These are phyloP conservation scores for Cyclanthera cordifolia DNA, from an alignment of 306 rosid species.

Conservation along the genomic window DNA sequence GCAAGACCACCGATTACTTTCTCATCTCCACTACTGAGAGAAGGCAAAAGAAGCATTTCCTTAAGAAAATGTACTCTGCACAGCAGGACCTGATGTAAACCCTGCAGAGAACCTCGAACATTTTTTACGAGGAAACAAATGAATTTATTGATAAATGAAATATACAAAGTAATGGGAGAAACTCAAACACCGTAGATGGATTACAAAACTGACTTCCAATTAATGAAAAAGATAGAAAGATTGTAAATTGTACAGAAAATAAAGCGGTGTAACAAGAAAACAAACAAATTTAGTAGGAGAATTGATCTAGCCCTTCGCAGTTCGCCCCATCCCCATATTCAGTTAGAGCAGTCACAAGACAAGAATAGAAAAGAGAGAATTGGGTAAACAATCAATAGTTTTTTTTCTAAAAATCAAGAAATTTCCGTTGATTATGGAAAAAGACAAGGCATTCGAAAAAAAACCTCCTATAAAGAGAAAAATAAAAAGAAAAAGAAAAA, in stretches of 20 bases:
- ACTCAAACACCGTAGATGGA: neutral
- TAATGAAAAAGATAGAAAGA: neutral
- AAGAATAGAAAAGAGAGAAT: neutral
- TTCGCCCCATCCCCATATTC: neutral
- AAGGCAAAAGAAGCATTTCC: constrained; percentile 77
- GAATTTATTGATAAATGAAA: neutral
- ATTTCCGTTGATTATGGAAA: too few species aligned
- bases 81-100: constrained; percentile 74
- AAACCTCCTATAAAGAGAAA: too few species aligned
- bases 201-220: neutral
- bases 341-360: neutral
- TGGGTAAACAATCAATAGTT: neutral
- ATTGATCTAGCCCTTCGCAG: neutral
- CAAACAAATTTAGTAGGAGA: neutral
- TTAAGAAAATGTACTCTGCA: constrained; percentile 74
- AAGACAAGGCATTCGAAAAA: too few species aligned
- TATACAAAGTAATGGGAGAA: neutral
- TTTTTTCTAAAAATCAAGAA: too few species aligned
- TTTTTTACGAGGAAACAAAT: neutral
- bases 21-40: constrained; percentile 63
- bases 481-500: too few species aligned
- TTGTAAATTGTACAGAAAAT: neutral
- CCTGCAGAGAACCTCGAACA: constrained; percentile 47
- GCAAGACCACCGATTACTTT: constrained; percentile 82
- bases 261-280: neutral